Conservation (phyloP, 2,329 filamentous ascomycete species). For the Chrysoporthe austroafricana region DNA sequence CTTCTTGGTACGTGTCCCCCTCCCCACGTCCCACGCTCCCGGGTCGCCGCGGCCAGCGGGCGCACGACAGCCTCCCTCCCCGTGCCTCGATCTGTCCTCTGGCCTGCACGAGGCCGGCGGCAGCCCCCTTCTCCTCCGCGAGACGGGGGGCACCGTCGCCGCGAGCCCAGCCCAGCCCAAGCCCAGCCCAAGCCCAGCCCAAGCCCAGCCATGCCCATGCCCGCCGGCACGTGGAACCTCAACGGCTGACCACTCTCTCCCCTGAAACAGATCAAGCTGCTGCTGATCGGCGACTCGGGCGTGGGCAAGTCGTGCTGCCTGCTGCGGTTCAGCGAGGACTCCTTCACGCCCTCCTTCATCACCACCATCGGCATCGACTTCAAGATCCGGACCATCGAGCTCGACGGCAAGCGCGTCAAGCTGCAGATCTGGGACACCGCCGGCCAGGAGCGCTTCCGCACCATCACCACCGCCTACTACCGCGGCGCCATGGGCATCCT, state of each 20-base stretch:
- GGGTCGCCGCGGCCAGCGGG: too few species aligned
- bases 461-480: slow-evolving; percentile 99
- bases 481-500: slow-evolving; percentile 97
- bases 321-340: slow-evolving; percentile 95
- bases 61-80: too few species aligned
- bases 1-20: slow-evolving; percentile 75
- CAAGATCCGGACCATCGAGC: slow-evolving; percentile 98
- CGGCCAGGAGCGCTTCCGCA: slow-evolving; percentile 96
- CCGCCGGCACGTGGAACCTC: too few species aligned
- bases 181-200: too few species aligned
- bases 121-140: too few species aligned
- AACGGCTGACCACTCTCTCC: slow-evolving; percentile 6
- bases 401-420: slow-evolving; percentile 98
- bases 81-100: too few species aligned
- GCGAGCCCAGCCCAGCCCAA: too few species aligned
- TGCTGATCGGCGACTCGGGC: slow-evolving; percentile 94
- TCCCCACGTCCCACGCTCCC: slow-evolving; percentile 9
- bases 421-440: slow-evolving; percentile 99
- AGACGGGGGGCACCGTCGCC: too few species aligned
- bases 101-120: too few species aligned
- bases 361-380: slow-evolving; percentile 99
- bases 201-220: too few species aligned
- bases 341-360: slow-evolving; percentile 96
- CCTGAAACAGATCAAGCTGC: slow-evolving; percentile 82
- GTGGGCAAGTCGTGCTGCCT: slow-evolving; percentile 98